Evolutionary conservation across 169 alveolate species (phyloP).

Genomic region (Pseudocohnilembus persalinus): DNA sequence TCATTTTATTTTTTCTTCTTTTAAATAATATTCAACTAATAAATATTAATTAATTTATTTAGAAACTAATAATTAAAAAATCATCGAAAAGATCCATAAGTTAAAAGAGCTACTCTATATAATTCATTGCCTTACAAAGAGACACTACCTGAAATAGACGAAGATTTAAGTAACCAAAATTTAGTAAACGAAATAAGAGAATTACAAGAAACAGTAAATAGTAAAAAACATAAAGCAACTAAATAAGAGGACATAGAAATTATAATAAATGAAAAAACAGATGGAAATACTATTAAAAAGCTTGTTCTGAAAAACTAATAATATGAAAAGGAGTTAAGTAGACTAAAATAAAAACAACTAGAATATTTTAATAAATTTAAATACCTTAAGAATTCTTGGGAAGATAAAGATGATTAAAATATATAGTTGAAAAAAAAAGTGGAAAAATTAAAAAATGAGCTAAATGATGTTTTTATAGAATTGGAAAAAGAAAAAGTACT

Average conservation of each 20-base stretch:
- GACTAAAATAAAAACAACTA: too few species aligned
- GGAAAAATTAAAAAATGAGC: background rate
- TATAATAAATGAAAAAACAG: too few species aligned
- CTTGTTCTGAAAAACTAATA: background rate
- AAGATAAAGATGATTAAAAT: background rate
- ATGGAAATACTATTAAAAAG: background rate
- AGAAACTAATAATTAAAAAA: too few species aligned
- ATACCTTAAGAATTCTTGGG: background rate
- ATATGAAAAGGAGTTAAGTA: background rate
- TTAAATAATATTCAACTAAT: too few species aligned
- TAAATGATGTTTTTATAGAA: background rate
- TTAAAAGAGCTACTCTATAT: too few species aligned
- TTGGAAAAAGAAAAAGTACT: background rate
- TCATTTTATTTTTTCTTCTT: too few species aligned
- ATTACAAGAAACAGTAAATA: background rate
- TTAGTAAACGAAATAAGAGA: background rate
- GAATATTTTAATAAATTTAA: background rate
- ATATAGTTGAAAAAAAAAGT: background rate
- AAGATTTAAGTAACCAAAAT: background rate
- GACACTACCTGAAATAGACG: background rate
- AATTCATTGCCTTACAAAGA: background rate
- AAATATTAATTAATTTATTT: too few species aligned
- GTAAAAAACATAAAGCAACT: background rate
- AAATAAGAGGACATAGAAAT: background rate
- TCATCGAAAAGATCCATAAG: too few species aligned